Base-by-base conservation (phyloP, 2,329 filamentous ascomycete species). In the Colletotrichum scovillei region DNA sequence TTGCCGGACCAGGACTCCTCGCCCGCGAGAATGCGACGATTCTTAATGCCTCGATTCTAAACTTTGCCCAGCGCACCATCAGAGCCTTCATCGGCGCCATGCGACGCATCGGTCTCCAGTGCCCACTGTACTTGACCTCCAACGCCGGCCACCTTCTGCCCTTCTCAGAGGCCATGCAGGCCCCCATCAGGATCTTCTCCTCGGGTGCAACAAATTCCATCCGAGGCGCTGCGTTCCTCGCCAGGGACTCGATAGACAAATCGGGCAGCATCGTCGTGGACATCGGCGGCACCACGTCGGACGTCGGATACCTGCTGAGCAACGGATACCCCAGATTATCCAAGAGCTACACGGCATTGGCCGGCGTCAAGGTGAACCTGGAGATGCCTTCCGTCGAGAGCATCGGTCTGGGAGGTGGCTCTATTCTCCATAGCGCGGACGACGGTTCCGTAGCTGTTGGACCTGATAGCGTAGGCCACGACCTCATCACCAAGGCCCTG, bases 11-110 rank as follows among this genome's bases (percentile, higher is more conserved):
- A 26, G 82, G 75, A 70, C 82, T 87, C 32, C 80, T 87, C 0
- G 87, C 86, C 73, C 82, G 88, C 12, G 88, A 89, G 76, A 89
- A 89, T 75, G 87, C 88, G 3, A 83, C 84, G 8, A 88, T 89
- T 26, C 80, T 89, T 59, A 89, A 89, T 74, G 87, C 87, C 2
- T 83, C 87, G 22, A 85, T 89, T 30, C 79, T 87, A 22, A 78
- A 80, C 9, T 86, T 87, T 69, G 87, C 87, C 0, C 81, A 81
- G 16, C 82, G 81, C 56, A 88, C 87, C 0, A 85, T 88, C 63
- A 77, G 78, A 2, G 82, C 83, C 3, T 89, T 89, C 74, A 79
- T 80, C 49, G 78, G 78, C 55, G 86, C 88, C 22, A 85, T 88
- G 78, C 77, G 78, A 42, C 80, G 80, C 12, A 78, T 89, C 4